Base-by-base conservation (phyloP, 768 basidiomycete species). In the Agrocybe chaxingu region DNA sequence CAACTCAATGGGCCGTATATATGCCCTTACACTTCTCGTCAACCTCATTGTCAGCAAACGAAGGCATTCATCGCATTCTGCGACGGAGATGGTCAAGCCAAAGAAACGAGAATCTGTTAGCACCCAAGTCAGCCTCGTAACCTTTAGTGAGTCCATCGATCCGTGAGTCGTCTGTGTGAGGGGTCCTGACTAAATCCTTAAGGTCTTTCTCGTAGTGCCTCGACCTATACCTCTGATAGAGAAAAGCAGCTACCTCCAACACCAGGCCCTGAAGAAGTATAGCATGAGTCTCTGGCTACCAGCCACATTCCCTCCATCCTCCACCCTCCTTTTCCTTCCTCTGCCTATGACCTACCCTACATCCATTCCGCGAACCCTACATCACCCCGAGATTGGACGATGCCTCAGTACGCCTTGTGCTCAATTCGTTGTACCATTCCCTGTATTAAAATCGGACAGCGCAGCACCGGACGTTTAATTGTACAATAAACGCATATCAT, bases 11-110 rank as follows among this genome's bases (percentile, higher is more conserved):
- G 62, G 62, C 6, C 53, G 59, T 5, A 47, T 63, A 30, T 60
- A 60, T 31, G 54, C 48, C n/a, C 52, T 54, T 36, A 63, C 62
- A n/a, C 47, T 63, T 3, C 55, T 63, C 29, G 59, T 63, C 16
- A 63, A 63, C 30, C 47, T 63, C 30, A 39, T 60, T 6, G 56
- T 63, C 29, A 57, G 62, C 52, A 52, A 54, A 29, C 41, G 59
- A 11, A 54, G 55, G 42, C 55, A 55, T 18, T 55, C 57, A 8
- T 53, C 57, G 10, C 51, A 57, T 44, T 40, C 50, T 9, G 45
- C 54, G 1, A 54, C 59, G 2, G 54, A 51, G 4, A 45, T 37
- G 16, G 32, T 49, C 4, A 39, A 38, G 9, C 47, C 50, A 12
- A 52, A 45, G 34, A 60, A 56, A 29, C 36, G 33, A 24, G 11